These are phyloP conservation scores for Aegilops bicornis DNA, from an alignment of 176 grass and related monocot genomes.

Conservation along the genomic window DNA sequence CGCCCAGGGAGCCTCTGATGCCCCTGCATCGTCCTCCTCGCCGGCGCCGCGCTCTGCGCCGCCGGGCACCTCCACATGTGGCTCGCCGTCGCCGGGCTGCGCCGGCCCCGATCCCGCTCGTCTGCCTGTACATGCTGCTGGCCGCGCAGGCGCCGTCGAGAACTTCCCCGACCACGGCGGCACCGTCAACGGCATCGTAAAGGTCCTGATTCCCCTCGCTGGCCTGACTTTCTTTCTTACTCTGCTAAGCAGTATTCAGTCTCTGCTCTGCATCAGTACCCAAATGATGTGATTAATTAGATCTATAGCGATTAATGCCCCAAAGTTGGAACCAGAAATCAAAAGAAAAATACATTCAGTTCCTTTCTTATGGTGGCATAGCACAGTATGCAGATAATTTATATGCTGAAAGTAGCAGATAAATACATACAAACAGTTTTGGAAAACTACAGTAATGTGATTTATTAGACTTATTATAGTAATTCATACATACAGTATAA, in stretches of 20 bases:
- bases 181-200: constrained; percentile 96
- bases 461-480: too few relatives aligned
- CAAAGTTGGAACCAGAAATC: too few relatives aligned
- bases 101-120: constrained; percentile 37
- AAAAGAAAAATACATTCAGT: neutral
- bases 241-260: too few relatives aligned
- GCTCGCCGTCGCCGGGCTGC: constrained; percentile 56
- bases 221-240: too few relatives aligned
- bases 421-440: neutral
- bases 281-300: too few relatives aligned
- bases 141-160: constrained; percentile 71
- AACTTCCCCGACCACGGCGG: constrained; percentile 71
- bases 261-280: too few relatives aligned
- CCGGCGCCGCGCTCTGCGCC: constrained; percentile 52
- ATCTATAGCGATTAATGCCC: too few relatives aligned
- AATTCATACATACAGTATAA: too few relatives aligned
- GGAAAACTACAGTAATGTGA: too few relatives aligned
- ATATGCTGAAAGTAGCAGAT: neutral
- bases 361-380: neutral
- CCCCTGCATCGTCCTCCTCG: constrained; percentile 59
- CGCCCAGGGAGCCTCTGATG: constrained; percentile 3
- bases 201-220: constrained; percentile 14
- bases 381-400: neutral
- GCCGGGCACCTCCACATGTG: constrained; percentile 73
- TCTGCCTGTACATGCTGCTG: constrained; percentile 81